phyloP scores from a whole-genome alignment of 2,329 filamentous ascomycete genomes.

The Aspergillus unguis region DNA sequence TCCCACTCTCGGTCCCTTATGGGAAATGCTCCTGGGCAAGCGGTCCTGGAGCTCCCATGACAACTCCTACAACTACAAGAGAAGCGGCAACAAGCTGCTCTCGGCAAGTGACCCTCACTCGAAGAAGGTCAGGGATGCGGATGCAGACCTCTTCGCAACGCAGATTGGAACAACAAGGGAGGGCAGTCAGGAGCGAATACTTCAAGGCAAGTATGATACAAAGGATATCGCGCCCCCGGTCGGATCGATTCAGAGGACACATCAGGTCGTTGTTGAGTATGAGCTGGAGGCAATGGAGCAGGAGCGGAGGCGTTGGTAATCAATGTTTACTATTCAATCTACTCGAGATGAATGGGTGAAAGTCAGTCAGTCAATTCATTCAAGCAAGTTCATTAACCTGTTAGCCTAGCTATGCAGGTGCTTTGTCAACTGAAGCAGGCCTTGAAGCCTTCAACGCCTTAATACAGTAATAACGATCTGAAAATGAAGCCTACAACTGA shows the following conservation, averaged over 20 bases:
- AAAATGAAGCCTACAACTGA: too few species aligned
- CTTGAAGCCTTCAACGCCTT: too few species aligned
- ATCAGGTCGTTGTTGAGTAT: constrained; percentile 22
- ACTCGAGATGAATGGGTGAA: too few species aligned
- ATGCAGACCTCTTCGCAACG: constrained; percentile 3
- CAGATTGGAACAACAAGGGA: not conserved
- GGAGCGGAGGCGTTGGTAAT: too few species aligned
- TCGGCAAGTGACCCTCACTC: not conserved
- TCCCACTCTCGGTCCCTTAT: constrained; percentile 31
- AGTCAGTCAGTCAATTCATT: too few species aligned
- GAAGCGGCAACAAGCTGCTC: constrained; percentile 7
- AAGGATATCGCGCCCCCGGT: not conserved
- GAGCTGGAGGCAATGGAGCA: constrained; percentile 3
- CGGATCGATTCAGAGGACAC: constrained; percentile 21
- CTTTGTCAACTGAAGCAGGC: too few species aligned
- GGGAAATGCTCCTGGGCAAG: constrained; percentile 25
- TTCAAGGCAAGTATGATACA: not conserved
- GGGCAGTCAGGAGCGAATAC: constrained; percentile 20
- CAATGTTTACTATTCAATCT: too few species aligned
- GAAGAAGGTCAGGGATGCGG: not conserved
- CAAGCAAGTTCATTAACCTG: too few species aligned
- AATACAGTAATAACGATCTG: too few species aligned
- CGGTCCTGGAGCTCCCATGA: constrained; percentile 10
- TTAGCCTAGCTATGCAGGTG: too few species aligned
- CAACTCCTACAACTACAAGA: constrained; percentile 13